These are phyloP conservation scores for Ulmus americana DNA, from an alignment of 331 rosid species.

Conservation along the genomic window DNA sequence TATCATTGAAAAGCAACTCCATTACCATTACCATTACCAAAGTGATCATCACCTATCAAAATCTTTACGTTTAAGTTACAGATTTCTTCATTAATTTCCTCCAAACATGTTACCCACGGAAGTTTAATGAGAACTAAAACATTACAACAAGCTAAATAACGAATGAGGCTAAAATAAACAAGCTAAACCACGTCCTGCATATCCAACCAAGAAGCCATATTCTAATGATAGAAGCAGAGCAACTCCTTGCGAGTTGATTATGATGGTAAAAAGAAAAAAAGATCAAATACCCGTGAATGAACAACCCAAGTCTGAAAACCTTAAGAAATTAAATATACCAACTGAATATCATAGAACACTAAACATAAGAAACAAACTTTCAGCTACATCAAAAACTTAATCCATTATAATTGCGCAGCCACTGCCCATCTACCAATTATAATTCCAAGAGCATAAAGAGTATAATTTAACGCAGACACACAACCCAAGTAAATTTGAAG, in stretches of 20 bases:
- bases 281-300: not conserved
- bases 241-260: not conserved
- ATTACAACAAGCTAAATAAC: no score
- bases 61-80: no score
- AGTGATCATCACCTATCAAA: no score
- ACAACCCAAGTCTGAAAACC: not conserved
- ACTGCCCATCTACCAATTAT: not conserved
- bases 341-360: not conserved
- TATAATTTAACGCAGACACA: not conserved
- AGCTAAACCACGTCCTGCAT: not conserved
- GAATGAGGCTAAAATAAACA: no score
- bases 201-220: not conserved
- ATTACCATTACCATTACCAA: no score
- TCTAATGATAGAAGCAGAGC: no score
- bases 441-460: not conserved
- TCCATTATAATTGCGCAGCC: constrained; percentile 5
- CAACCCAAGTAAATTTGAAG: not conserved
- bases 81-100: no score
- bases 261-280: not conserved
- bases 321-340: no score
- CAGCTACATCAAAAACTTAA: not conserved
- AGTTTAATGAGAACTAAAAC: no score
- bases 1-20: not conserved
- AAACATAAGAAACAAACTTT: not conserved
- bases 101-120: no score